Percentiles rank a stretch among this genome's conserved stretches.
These are phyloP conservation scores for Entomortierella lignicola DNA, from an alignment of 192 early-diverging fungal species.

Conservation along the genomic window DNA sequence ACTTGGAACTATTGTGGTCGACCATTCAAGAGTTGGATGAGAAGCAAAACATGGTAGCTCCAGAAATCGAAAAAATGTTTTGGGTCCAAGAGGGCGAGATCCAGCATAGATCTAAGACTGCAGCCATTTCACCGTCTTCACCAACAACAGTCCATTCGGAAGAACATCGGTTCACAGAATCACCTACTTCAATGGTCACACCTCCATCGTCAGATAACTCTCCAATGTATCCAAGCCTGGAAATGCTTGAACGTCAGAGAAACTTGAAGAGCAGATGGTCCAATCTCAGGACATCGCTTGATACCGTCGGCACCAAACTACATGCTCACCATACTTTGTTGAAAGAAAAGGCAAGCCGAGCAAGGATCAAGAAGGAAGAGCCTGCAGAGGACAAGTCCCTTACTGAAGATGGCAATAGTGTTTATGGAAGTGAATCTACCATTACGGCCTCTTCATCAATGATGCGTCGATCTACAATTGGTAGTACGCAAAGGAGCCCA, in stretches of 20 bases:
- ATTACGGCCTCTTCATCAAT: neutral
- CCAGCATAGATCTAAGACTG: constrained; percentile 26
- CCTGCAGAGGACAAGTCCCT: constrained; percentile 20
- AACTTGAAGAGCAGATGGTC: constrained; percentile 40
- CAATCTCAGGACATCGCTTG: constrained; percentile 33
- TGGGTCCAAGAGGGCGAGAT: constrained; percentile 55
- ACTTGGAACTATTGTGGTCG: constrained; percentile 24
- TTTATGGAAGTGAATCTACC: constrained; percentile 4
- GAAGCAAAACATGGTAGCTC: constrained; percentile 33
- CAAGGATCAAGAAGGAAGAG: constrained; percentile 20
- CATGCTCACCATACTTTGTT: constrained; percentile 21
- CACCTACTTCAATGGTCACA: neutral
- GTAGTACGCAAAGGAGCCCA: constrained; percentile 3
- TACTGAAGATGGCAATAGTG: constrained; percentile 18
- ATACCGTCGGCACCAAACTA: constrained; percentile 26
- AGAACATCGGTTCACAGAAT: neutral
- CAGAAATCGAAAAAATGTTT: constrained; percentile 51
- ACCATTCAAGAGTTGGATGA: constrained; percentile 47
- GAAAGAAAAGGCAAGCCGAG: constrained; percentile 18
- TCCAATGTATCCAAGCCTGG: constrained; percentile 33
- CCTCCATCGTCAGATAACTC: constrained; percentile 20
- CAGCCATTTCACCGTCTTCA: constrained; percentile 17
- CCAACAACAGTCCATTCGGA: constrained; percentile 8
- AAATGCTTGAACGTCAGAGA: constrained; percentile 40
- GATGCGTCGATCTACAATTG: constrained; percentile 15